Conservation (phyloP, 768 basidiomycete species). For the Lactarius pseudohatsudake region DNA sequence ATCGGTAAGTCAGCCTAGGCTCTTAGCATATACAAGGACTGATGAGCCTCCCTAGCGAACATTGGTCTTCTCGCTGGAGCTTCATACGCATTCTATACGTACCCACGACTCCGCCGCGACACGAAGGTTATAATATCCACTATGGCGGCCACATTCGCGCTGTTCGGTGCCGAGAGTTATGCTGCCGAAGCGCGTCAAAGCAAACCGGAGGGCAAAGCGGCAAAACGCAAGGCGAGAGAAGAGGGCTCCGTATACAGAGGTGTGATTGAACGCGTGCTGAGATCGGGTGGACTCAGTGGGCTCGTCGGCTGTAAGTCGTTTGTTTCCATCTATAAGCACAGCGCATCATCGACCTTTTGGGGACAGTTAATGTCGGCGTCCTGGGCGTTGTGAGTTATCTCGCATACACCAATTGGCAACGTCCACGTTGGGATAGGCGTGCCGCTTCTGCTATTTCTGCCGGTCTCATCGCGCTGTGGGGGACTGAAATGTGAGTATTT, state of each 20-base stretch:
- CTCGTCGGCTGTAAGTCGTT: slow-evolving; percentile 55
- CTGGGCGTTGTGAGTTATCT: slow-evolving; percentile 63
- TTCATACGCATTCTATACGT: slow-evolving; percentile 62
- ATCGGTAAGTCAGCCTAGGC: slow-evolving; percentile 46
- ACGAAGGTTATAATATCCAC: slow-evolving; percentile 52
- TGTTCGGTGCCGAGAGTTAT: slow-evolving; percentile 65
- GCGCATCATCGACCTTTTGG: neutral
- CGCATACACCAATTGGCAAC: slow-evolving; percentile 65
- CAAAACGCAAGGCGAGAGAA: slow-evolving; percentile 55
- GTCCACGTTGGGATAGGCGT: slow-evolving; percentile 61
- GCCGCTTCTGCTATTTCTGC: slow-evolving; percentile 56
- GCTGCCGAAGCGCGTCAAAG: slow-evolving; percentile 58
- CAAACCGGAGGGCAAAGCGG: slow-evolving; percentile 57
- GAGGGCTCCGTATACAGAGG: slow-evolving; percentile 52
- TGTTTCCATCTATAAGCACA: neutral
- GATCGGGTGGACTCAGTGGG: slow-evolving; percentile 67
- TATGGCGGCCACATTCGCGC: slow-evolving; percentile 51
- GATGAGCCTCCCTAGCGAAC: slow-evolving; percentile 50
- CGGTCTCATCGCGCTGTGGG: slow-evolving; percentile 60
- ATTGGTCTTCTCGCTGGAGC: slow-evolving; percentile 63
- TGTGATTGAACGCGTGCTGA: slow-evolving; percentile 53
- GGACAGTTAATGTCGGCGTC: slow-evolving; percentile 61
- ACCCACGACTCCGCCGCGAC: slow-evolving; percentile 60
- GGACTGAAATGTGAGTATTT: slow-evolving; percentile 62
- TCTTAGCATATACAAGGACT: neutral